phyloP scores from a whole-genome alignment of 2,329 filamentous ascomycete species.

The Dendryphion nanum region DNA sequence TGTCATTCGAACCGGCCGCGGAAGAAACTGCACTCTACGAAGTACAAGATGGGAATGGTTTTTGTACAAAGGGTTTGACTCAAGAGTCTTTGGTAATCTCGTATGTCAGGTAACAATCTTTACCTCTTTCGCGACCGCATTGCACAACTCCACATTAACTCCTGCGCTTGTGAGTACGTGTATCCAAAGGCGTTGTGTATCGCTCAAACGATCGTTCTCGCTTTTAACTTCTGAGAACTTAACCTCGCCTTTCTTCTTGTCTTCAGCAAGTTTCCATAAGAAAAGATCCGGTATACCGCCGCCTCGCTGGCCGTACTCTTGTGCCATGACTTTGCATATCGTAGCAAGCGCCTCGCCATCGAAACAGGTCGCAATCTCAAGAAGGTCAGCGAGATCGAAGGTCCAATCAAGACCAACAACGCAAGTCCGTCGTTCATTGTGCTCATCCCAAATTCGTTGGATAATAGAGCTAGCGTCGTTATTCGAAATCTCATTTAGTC shows the following conservation, averaged over 20 bases:
- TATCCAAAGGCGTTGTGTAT: conserved; percentile 96
- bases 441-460: conserved; percentile 63
- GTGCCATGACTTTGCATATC: conserved; percentile 89
- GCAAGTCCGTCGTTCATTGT: conserved; percentile 72
- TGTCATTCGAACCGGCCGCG: too few species aligned
- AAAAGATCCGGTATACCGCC: conserved; percentile 91
- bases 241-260: conserved; percentile 47
- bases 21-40: too few species aligned
- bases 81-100: too few species aligned
- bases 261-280: conserved; percentile 64
- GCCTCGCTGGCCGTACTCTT: conserved; percentile 85
- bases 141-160: conserved; percentile 78
- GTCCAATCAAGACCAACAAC: conserved; percentile 93
- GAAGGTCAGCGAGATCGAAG: conserved; percentile 73
- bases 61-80: too few species aligned
- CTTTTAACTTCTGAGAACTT: conserved; percentile 66
- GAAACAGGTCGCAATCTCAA: conserved; percentile 78
- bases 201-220: conserved; percentile 85
- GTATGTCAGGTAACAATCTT: too few species aligned
- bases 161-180: conserved; percentile 86
- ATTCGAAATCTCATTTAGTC: conserved; percentile 83
- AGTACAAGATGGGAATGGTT: too few species aligned
- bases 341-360: conserved; percentile 75
- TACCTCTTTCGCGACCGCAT: conserved; percentile 60
- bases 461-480: conserved; percentile 70